Percentiles rank a stretch among this genome's conserved stretches.
Conservation (phyloP, 805 yeast genomes). For the Priceomyces melissophilus region DNA sequence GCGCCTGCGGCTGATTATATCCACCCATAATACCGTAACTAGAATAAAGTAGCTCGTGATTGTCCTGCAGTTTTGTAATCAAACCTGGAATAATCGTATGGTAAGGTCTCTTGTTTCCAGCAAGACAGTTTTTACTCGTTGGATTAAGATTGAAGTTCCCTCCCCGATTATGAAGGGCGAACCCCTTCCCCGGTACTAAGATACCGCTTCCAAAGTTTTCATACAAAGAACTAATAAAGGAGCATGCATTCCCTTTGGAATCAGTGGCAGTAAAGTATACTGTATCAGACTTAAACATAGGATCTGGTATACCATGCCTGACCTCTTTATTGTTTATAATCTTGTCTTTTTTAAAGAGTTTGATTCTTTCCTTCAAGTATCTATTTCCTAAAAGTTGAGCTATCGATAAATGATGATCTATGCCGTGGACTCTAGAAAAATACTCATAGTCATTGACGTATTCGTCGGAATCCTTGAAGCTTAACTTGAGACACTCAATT, state of each 20-base stretch:
- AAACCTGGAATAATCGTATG: constrained; percentile 84
- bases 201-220: constrained; percentile 69
- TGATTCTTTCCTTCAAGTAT: constrained; percentile 50
- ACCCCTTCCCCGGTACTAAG: constrained; percentile 62
- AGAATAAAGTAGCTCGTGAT: constrained; percentile 46
- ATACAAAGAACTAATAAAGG: constrained; percentile 75
- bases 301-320: constrained; percentile 55
- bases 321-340: constrained; percentile 42
- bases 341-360: constrained; percentile 37
- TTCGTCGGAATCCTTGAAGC: constrained; percentile 73
- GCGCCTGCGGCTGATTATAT: constrained; percentile 83
- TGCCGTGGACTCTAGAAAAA: constrained; percentile 13
- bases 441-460: constrained; percentile 62
- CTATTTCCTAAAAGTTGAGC: constrained; percentile 43
- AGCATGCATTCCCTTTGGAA: constrained; percentile 71
- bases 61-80: constrained; percentile 50
- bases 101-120: constrained; percentile 70
- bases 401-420: constrained; percentile 21
- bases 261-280: constrained; percentile 67
- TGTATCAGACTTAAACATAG: constrained; percentile 62
- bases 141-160: constrained; percentile 65
- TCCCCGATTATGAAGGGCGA: constrained; percentile 73
- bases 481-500: constrained; percentile 69
- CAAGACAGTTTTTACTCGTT: constrained; percentile 56
- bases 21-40: constrained; percentile 87